Conservation (phyloP, 2,329 filamentous ascomycete species). For the Septoria linicola region DNA sequence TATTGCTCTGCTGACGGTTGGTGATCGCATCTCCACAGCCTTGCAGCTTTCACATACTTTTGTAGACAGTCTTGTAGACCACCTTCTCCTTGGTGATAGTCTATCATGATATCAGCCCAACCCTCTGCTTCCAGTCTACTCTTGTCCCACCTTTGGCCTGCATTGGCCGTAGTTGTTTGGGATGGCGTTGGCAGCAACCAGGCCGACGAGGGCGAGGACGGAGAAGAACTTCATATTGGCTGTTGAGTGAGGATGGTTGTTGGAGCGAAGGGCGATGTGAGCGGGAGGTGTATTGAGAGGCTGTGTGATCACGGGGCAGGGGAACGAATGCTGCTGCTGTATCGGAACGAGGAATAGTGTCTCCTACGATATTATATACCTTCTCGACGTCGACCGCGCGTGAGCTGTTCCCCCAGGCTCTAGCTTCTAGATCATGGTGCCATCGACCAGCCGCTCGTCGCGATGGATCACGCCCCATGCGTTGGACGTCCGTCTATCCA, state of each 20-base stretch:
- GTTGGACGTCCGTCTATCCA: neutral
- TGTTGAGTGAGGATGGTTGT: neutral
- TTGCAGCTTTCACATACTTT: neutral
- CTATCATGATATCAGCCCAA: too few relatives aligned
- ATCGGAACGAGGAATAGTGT: neutral
- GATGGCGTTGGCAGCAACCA: conserved; percentile 9
- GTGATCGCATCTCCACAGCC: neutral
- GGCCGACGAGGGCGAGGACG: conserved; percentile 5
- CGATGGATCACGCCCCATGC: neutral
- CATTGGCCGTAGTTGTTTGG: conserved; percentile 5
- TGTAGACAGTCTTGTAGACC: neutral
- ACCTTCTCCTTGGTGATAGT: neutral
- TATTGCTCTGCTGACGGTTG: neutral
- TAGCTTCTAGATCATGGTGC: neutral
- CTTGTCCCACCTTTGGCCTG: too few relatives aligned
- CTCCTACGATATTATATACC: neutral
- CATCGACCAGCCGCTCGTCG: neutral
- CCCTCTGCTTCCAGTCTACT: too few relatives aligned
- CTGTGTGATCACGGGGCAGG: neutral
- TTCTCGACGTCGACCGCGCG: neutral
- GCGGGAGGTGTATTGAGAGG: neutral
- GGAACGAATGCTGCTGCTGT: neutral
- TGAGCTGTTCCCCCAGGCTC: neutral
- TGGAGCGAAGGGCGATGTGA: conserved; percentile 1
- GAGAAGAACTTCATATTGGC: conserved; percentile 7